phyloP scores from a whole-genome alignment of 139 green algal species.

The Picochlorum sp. region DNA sequence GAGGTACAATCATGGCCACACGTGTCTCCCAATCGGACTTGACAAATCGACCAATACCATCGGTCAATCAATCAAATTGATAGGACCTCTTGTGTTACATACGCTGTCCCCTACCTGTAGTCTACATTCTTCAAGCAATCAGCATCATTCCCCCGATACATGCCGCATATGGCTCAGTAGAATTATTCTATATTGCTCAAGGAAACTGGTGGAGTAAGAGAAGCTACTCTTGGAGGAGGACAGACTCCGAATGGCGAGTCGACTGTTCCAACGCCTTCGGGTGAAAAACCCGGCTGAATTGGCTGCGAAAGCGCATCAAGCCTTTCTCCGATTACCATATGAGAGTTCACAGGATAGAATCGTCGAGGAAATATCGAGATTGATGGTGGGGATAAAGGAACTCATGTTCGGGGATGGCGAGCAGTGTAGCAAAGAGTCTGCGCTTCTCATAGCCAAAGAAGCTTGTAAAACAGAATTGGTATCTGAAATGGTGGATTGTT shows the following conservation, averaged over 20 bases:
- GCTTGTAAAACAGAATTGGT: conserved; percentile 45
- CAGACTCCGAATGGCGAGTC: not conserved
- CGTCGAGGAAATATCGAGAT: conserved; percentile 35
- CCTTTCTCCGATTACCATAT: conserved; percentile 26
- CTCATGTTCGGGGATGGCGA: conserved; percentile 63
- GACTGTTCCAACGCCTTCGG: conserved; percentile 11
- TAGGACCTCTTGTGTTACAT: too few species aligned
- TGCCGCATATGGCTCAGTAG: too few species aligned
- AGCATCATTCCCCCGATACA: too few species aligned
- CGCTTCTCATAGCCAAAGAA: conserved; percentile 49
- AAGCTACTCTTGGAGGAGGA: not conserved
- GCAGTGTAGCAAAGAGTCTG: conserved; percentile 49
- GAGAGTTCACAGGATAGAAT: conserved; percentile 26
- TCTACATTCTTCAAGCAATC: too few species aligned
- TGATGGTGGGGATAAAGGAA: conserved; percentile 51
- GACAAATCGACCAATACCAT: too few species aligned
- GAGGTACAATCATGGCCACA: too few species aligned
- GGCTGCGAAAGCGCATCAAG: conserved; percentile 25
- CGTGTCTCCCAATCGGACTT: too few species aligned
- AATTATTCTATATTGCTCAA: too few species aligned
- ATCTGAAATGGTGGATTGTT: conserved; percentile 44
- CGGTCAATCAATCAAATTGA: too few species aligned
- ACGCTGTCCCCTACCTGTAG: too few species aligned
- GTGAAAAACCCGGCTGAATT: conserved; percentile 22
- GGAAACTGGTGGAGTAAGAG: not conserved